Evolutionary conservation across 805 yeast species (phyloP).

Genomic region (Metschnikowia baotianmanensis): DNA sequence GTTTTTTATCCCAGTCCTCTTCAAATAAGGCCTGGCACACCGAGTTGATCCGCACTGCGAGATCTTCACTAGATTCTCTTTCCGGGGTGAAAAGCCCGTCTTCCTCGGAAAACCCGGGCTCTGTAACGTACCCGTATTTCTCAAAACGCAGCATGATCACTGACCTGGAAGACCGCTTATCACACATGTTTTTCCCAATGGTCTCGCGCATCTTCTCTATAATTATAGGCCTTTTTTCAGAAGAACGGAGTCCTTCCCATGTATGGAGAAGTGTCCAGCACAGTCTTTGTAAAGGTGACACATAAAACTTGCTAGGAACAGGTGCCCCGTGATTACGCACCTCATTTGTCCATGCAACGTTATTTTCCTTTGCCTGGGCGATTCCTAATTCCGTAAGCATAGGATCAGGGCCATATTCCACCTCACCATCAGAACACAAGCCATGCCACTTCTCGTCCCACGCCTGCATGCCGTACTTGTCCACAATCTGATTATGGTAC

Average conservation of each 20-base stretch:
- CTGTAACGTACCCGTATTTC: slow-evolving; percentile 35
- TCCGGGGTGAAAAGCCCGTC: slow-evolving; percentile 47
- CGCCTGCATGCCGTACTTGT: slow-evolving; percentile 51
- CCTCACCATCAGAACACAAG: slow-evolving; percentile 51
- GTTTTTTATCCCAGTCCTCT: slow-evolving; percentile 19
- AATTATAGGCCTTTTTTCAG: slow-evolving; percentile 20
- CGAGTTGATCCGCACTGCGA: slow-evolving; percentile 46
- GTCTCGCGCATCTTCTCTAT: slow-evolving; percentile 59
- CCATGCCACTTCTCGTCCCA: slow-evolving; percentile 59
- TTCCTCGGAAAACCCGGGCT: slow-evolving; percentile 45
- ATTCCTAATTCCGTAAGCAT: slow-evolving; percentile 54
- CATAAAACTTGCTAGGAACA: slow-evolving; percentile 53
- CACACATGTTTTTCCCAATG: slow-evolving; percentile 59
- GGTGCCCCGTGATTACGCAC: slow-evolving; percentile 47
- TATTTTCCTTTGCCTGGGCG: slow-evolving; percentile 52
- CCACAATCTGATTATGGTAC: slow-evolving; percentile 55
- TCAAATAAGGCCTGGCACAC: slow-evolving; percentile 40
- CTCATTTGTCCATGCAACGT: slow-evolving; percentile 44
- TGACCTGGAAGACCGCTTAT: slow-evolving; percentile 46
- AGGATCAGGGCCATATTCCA: slow-evolving; percentile 61
- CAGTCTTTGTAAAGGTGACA: slow-evolving; percentile 65
- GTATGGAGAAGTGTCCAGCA: slow-evolving; percentile 55
- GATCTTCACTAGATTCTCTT: slow-evolving; percentile 50
- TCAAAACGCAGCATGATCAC: slow-evolving; percentile 39
- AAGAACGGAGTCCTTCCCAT: slow-evolving; percentile 39